Evolutionary conservation across 73 alveolate genomes (phyloP), one percentile per base, ranked within the genome.

Genomic region (Breviolum minutum): DNA sequence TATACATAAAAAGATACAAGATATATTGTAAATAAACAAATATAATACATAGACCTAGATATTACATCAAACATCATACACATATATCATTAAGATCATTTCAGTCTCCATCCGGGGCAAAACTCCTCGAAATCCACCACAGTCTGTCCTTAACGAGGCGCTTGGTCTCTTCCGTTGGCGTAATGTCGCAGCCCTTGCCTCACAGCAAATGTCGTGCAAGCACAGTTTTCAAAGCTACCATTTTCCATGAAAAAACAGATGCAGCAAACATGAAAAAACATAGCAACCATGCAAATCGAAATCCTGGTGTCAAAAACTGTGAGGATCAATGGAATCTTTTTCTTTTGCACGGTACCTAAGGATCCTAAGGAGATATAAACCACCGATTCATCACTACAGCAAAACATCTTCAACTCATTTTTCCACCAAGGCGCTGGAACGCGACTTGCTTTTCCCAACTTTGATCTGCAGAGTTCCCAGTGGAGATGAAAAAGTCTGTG

Each of bases 371-470:
- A n/a, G n/a, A n/a, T n/a, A n/a, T 17, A 68, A 14, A 22, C 77
- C 24, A 68, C 24, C 0, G 77, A 22, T 22, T 68, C 87, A 77
- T 73, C 64, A 63, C 64, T 79, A 62, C 24, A 30, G 12, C 66
- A 24, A 9, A 79, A 24, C 87, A 77, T 27, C 63, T 8, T 5
- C 87, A 29, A 16, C 2, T 82, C 71, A 22, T 82, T 82, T 24
- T 32, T 66, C 73, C 14, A 32, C 89, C 76, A 60, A 22, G 77
- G 9, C 16, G 82, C 97, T 91, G 40, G 87, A 16, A 13, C 97
- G 97, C 11, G 97, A 91, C 63, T 91, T 91, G 89, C 97, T 79
- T 32, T 91, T 91, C 4, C 97, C 97, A 60, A 91, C 76, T 62
- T 91, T 77, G 88, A 91, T 69, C 97, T 91, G 80, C 54, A 5